Percentiles rank a stretch among this genome's conserved stretches.
phyloP scores from a whole-genome alignment of 345 rosid species.

The Litchi chinensis region DNA sequence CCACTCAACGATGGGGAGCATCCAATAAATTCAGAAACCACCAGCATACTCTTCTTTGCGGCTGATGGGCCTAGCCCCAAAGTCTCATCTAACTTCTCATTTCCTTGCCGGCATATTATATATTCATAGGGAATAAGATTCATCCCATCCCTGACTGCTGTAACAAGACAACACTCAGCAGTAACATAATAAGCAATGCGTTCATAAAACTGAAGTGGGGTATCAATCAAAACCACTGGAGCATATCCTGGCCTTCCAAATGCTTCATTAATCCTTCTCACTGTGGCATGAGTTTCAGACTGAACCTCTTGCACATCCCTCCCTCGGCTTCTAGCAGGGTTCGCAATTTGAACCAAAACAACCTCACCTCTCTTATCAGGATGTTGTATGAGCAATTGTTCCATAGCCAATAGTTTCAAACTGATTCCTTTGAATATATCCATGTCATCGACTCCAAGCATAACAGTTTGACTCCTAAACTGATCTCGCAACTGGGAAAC shows the following conservation, averaged over 20 bases:
- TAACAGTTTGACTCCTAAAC: conserved; percentile 61
- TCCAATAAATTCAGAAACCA: conserved; percentile 89
- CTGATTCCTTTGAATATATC: conserved; percentile 95
- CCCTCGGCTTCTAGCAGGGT: conserved; percentile 96
- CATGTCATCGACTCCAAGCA: conserved; percentile 97
- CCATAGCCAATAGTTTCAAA: conserved; percentile 93
- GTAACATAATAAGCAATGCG: conserved; percentile 87
- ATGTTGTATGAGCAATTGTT: conserved; percentile 79
- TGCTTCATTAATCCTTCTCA: conserved; percentile 65
- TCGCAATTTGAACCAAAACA: conserved; percentile 92
- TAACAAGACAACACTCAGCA: conserved; percentile 93
- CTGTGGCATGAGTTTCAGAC: conserved; percentile 71
- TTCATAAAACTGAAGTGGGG: conserved; percentile 79
- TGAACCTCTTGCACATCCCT: conserved; percentile 81
- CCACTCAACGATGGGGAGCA: conserved; percentile 94
- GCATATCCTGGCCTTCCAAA: conserved; percentile 81
- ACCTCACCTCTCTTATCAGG: conserved; percentile 67
- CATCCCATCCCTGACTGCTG: conserved; percentile 98
- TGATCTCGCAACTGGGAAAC: conserved; percentile 63
- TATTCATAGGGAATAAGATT: conserved; percentile 94
- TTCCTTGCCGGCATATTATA: conserved; percentile 81
- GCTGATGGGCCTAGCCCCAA: conserved; percentile 48
- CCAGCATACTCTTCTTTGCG: conserved; percentile 85
- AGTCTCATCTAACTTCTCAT: conserved; percentile 58
- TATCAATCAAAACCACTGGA: conserved; percentile 74